Base-by-base conservation (phyloP, 2,329 filamentous ascomycete genomes). In the Mycocentrospora acerina region DNA sequence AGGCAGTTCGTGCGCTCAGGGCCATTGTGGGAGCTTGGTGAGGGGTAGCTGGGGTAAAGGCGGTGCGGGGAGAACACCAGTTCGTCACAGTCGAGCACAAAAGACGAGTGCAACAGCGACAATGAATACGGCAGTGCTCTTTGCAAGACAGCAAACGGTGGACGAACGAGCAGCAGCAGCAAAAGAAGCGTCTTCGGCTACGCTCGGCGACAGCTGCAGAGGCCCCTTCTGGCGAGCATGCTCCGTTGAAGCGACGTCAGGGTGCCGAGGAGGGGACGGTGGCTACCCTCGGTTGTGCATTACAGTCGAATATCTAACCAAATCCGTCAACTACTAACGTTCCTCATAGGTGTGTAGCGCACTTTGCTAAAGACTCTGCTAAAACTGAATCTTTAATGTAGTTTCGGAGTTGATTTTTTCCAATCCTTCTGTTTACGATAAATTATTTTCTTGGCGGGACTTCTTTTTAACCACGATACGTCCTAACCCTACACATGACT, bases 1-100 rank as follows among this genome's bases (percentile, higher is more conserved):
- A 74, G 38, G 82, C 80, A 52, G 75, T 73, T 66, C 80, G 77
- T 41, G 83, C 68, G 56, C 79, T 82, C 66, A 86, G 72, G 37
- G 83, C 79, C 84, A 88, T 87, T 46, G 60, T 67, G 57, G 48
- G 32, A 37, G 48, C 24, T 48, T 45, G 42, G 39, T 50, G 56
- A 53, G 60, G 57, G 59, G 55, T 58, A 59, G 52, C 46, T 45
- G 43, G 55, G 50, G 44, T 46, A 49, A 37, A 40, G 43, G 37
- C 40, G n/a, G n/a, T 51, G 55, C 41, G 51, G 55, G 53, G 47
- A 46, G 49, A 51, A 39, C 32, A 44, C 37, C 39, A 40, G 39
- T 30, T 42, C 32, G 48, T 41, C 41, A 34, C 35, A 30, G 17
- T 31, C 25, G 8, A 41, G 25, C 12, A 13, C 29, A 16, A 32